Percentiles rank a stretch among this genome's conserved stretches.
Conservation (phyloP, 129 eudicot genomes). For the Chrysanthemum makinoi region DNA sequence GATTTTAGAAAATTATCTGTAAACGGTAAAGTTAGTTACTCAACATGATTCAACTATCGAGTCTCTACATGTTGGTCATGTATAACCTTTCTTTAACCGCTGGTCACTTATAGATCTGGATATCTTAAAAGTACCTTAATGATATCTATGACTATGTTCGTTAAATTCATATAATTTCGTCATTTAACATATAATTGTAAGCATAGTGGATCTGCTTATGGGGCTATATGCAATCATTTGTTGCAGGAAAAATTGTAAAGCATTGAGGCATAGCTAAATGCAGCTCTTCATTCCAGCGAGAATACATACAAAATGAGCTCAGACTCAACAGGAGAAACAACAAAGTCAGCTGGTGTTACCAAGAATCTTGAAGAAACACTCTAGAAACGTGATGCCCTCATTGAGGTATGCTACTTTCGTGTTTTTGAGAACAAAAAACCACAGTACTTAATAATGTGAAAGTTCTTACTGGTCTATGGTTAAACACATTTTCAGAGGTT, state of each 20-base stretch:
- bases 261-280: slow-evolving; percentile 60
- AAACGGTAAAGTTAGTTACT: no score
- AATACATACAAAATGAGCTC: slow-evolving; percentile 35
- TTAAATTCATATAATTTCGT: neutral
- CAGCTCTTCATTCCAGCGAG: slow-evolving; percentile 45
- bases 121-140: slow-evolving; percentile 7
- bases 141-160: neutral
- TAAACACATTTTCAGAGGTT: slow-evolving; percentile 57
- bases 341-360: slow-evolving; percentile 69
- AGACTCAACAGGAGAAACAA: slow-evolving; percentile 47
- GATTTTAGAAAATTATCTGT: no score
- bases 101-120: neutral
- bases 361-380: slow-evolving; percentile 98
- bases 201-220: slow-evolving; percentile 7
- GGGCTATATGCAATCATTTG: slow-evolving; percentile 21
- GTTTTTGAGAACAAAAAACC: neutral
- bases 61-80: slow-evolving; percentile 65
- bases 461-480: neutral
- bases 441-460: neutral
- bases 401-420: slow-evolving; percentile 57
- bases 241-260: slow-evolving; percentile 64
- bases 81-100: neutral
- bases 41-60: slow-evolving; percentile 74
- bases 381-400: slow-evolving; percentile 87
- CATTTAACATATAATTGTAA: slow-evolving; percentile 3